Base-by-base conservation (phyloP, 1,139 yeast species). In the Sugiyamaella novakii region DNA sequence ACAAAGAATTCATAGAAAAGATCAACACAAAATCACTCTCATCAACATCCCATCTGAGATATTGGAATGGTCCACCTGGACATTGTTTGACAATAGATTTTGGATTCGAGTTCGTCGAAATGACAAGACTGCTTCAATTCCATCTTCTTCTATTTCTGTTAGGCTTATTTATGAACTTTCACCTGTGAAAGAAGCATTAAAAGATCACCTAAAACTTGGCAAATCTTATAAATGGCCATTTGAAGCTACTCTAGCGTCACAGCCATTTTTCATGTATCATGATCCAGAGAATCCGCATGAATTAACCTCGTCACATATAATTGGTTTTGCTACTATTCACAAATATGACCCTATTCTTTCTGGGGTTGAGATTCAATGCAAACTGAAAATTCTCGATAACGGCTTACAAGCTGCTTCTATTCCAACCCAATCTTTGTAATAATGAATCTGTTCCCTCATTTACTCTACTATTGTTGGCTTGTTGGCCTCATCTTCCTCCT, bases 41-140 rank as follows among this genome's bases (percentile, higher is more conserved):
- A 30, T 37, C 6, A 8, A 25, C 4, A 7, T 40, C 3, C 46
- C 47, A 8, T 18, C 37, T 2, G 28, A 31, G n/a, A 27, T 22
- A 6, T 25, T 36, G 2, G 21, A n/a, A 8, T 58, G 61, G 61
- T 47, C 59, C 11, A 42, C 42, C 0, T 65, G 67, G 68, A 33
- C 37, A 15, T 48, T 63, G 12, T 46, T 63, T 12, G 69, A 65
- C 38, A 54, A 60, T 36, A 50, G 69, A 27, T 62, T 59, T 50
- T 64, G 64, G 64, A 35, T 65, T 18, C 54, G 67, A 5, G 48
- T 45, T 22, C 35, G 43, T 3, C n/a, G 19, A 14, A 22, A 36
- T 12, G 21, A 5, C 30, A 17, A 40, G 33, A 29, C 11, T 8
- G 3, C 42, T 4, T 17, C 28, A 33, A 24, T 11, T 10, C 39